Percentiles rank a stretch among this genome's conserved stretches.
These are phyloP conservation scores for Fusarium coicis DNA, from an alignment of 2,329 filamentous ascomycete genomes.

Conservation along the genomic window DNA sequence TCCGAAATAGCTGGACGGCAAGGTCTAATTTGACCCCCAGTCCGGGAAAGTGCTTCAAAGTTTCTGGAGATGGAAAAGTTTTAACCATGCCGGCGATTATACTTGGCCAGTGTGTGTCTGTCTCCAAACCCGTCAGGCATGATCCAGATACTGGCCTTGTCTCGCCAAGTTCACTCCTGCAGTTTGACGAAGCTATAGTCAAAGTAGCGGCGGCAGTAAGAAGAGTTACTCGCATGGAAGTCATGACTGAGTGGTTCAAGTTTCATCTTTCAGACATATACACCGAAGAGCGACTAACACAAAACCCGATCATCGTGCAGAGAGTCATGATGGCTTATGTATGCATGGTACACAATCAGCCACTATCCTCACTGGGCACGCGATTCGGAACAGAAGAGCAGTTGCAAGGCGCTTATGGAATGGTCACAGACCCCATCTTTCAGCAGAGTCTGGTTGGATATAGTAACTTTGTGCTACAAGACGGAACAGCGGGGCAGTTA, in stretches of 20 bases:
- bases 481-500: background rate
- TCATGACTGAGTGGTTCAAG: slow-evolving; percentile 10
- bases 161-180: background rate
- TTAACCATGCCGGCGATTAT: background rate
- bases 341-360: slow-evolving; percentile 3
- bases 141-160: fast-evolving
- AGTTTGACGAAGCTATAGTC: background rate
- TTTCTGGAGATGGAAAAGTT: background rate
- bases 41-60: background rate
- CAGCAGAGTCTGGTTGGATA: background rate
- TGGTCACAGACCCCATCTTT: background rate
- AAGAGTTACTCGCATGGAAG: background rate
- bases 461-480: slow-evolving; percentile 1
- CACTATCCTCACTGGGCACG: background rate
- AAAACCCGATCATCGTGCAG: background rate
- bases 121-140: fast-evolving
- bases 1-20: slow-evolving; percentile 11
- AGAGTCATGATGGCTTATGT: slow-evolving; percentile 16
- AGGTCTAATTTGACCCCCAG: background rate
- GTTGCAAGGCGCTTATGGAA: background rate
- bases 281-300: background rate
- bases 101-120: slow-evolving; percentile 1
- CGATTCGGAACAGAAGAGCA: background rate
- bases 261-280: slow-evolving; percentile 10
- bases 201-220: background rate